Percentiles rank a stretch among this genome's conserved stretches.
Evolutionary conservation across 352 stramenopile species (phyloP).

Genomic region (Globisporangium rhizosaccharum): DNA sequence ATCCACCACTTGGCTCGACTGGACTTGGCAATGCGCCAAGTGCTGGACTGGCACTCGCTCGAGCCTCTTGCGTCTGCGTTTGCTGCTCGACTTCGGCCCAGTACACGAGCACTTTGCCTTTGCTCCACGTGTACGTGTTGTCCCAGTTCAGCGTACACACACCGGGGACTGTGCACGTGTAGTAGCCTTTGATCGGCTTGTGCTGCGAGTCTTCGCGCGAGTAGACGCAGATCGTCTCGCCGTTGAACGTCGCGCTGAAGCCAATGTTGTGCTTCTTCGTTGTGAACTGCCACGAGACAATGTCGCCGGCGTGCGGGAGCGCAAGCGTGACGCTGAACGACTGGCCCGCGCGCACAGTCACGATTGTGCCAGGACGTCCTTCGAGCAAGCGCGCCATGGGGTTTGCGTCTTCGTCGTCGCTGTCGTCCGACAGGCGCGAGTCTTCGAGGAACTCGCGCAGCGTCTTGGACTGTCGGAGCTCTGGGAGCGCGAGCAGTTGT

Average conservation of each 20-base stretch:
- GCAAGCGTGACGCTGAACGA: slow-evolving; percentile 62
- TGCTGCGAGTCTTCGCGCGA: slow-evolving; percentile 54
- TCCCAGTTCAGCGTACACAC: slow-evolving; percentile 71
- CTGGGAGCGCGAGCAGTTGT: slow-evolving; percentile 39
- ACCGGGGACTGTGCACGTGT: slow-evolving; percentile 40
- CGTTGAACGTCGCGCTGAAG: slow-evolving; percentile 73
- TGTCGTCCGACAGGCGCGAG: slow-evolving; percentile 39
- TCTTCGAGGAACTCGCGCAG: slow-evolving; percentile 61
- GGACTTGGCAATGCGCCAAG: background rate
- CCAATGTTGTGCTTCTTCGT: slow-evolving; percentile 82
- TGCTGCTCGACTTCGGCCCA: slow-evolving; percentile 60
- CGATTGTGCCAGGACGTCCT: slow-evolving; percentile 49
- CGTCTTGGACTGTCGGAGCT: slow-evolving; percentile 52
- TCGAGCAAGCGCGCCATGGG: slow-evolving; percentile 44
- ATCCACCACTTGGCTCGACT: background rate
- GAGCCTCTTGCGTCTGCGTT: slow-evolving; percentile 20
- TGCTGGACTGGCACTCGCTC: background rate
- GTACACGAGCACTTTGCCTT: slow-evolving; percentile 70
- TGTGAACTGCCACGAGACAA: slow-evolving; percentile 66
- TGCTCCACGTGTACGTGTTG: slow-evolving; percentile 83
- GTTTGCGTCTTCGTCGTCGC: slow-evolving; percentile 43
- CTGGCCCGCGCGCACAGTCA: slow-evolving; percentile 57
- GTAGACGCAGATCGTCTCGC: slow-evolving; percentile 52
- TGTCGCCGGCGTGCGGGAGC: slow-evolving; percentile 33
- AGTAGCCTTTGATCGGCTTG: slow-evolving; percentile 62